A percentile compares a stretch with the other conserved stretches of the same genome.
These are phyloP conservation scores for Blastomyces gilchristii DNA, from an alignment of 2,329 filamentous ascomycete species.

Conservation along the genomic window DNA sequence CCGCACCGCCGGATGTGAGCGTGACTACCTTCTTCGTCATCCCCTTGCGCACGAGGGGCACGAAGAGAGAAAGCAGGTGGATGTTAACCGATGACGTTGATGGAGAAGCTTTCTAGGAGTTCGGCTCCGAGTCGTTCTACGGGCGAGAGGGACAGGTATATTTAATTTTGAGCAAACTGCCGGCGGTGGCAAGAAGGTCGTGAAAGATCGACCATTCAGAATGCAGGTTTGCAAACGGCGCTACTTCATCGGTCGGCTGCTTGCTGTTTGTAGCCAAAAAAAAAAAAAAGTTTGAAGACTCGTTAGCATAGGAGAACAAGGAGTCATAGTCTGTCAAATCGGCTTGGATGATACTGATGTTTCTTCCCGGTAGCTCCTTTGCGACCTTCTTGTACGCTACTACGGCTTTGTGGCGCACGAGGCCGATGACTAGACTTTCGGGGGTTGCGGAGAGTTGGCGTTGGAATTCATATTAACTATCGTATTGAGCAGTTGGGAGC, in stretches of 20 bases:
- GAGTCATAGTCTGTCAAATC: constrained; percentile 35
- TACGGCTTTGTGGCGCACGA: constrained; percentile 39
- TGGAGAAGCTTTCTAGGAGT: constrained; percentile 28
- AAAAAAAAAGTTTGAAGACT: too few species aligned
- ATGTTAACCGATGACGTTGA: constrained; percentile 45
- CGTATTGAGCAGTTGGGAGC: background rate
- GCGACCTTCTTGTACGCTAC: constrained; percentile 38
- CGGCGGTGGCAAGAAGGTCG: constrained; percentile 20
- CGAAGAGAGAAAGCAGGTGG: constrained; percentile 44
- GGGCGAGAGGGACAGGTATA: too few species aligned
- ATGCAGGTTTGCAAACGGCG: constrained; percentile 25
- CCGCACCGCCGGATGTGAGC: constrained; percentile 42
- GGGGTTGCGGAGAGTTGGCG: constrained; percentile 37
- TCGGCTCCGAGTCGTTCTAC: constrained; percentile 27
- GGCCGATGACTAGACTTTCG: constrained; percentile 38
- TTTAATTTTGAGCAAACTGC: background rate
- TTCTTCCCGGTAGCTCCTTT: constrained; percentile 28
- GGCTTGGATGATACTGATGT: constrained; percentile 40
- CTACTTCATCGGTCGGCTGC: constrained; percentile 17
- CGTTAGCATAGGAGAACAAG: constrained; percentile 16
- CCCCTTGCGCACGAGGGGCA: constrained; percentile 45
- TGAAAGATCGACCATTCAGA: constrained; percentile 22
- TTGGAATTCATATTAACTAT: constrained; percentile 33
- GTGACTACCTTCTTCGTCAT: constrained; percentile 45
- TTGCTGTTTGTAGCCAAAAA: background rate